Evolutionary conservation across 352 stramenopile genomes (phyloP).

Genomic region (Pythium brassicae): DNA sequence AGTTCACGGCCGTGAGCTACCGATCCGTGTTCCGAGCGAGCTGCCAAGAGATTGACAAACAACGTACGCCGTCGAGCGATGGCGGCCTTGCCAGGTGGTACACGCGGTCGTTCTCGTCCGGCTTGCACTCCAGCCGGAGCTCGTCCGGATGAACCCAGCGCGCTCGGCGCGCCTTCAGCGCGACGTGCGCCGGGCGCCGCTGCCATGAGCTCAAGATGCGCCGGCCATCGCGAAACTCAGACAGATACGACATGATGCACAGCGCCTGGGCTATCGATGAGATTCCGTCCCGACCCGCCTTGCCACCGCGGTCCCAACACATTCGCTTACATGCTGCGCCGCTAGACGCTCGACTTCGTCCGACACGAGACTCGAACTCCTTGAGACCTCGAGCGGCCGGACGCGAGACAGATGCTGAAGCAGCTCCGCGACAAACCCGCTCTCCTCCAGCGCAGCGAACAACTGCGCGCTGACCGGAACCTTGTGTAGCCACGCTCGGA

Average conservation of each 20-base stretch:
- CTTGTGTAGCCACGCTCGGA: constrained; percentile 46
- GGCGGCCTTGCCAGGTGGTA: constrained; percentile 12
- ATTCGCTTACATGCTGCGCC: constrained; percentile 26
- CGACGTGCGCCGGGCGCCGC: constrained; percentile 18
- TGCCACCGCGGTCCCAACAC: too few species aligned
- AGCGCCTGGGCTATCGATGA: constrained; percentile 17
- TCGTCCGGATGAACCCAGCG: constrained; percentile 12
- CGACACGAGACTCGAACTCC: neutral
- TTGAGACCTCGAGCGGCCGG: constrained; percentile 20
- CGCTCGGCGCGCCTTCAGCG: constrained; percentile 17
- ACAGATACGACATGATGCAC: constrained; percentile 22
- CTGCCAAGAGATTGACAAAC: neutral
- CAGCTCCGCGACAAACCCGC: constrained; percentile 27
- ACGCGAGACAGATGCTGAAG: constrained; percentile 39
- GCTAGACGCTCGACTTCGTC: constrained; percentile 18
- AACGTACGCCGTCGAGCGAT: neutral
- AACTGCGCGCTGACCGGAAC: constrained; percentile 27
- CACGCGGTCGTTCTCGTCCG: constrained; percentile 31
- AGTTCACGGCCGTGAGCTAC: neutral
- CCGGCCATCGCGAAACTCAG: constrained; percentile 25
- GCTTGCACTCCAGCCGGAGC: constrained; percentile 11
- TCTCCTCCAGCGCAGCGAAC: constrained; percentile 30
- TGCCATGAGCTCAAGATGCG: constrained; percentile 23
- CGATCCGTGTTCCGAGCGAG: neutral
- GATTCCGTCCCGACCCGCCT: too few species aligned